A percentile compares a stretch with the other conserved stretches of the same genome.
Evolutionary conservation across 148 eudicot species (phyloP).

Genomic region (Talinum fruticosum): DNA sequence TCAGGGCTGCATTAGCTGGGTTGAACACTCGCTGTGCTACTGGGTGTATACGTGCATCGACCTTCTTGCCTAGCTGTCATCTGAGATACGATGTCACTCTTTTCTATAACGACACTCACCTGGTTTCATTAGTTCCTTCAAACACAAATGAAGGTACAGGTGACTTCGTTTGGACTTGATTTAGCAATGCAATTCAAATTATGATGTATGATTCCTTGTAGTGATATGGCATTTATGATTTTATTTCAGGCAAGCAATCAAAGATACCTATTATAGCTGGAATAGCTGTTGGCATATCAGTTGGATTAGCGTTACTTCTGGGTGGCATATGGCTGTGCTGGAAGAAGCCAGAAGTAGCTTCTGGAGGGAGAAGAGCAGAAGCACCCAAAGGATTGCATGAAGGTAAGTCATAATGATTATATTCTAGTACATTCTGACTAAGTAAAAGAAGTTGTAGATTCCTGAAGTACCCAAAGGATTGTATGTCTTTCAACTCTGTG

Average conservation of each 20-base stretch:
- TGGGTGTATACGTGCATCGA: not conserved
- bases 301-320: not conserved
- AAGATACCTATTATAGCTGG: not conserved
- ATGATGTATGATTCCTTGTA: not conserved
- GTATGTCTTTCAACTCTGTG: not conserved
- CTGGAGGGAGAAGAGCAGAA: not conserved
- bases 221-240: not conserved
- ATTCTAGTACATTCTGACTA: not conserved
- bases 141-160: not conserved
- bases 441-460: too few species aligned
- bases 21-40: not conserved
- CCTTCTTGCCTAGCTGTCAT: not conserved
- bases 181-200: not conserved
- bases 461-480: too few species aligned
- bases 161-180: too few species aligned
- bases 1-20: not conserved
- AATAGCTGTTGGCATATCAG: not conserved
- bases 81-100: not conserved
- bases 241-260: not conserved
- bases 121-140: not conserved
- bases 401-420: not conserved
- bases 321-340: not conserved
- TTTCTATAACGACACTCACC: not conserved
- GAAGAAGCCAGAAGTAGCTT: not conserved
- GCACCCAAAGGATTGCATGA: not conserved